phyloP scores from a whole-genome alignment of 257 asterid species.

The Solanum bulbocastanum region DNA sequence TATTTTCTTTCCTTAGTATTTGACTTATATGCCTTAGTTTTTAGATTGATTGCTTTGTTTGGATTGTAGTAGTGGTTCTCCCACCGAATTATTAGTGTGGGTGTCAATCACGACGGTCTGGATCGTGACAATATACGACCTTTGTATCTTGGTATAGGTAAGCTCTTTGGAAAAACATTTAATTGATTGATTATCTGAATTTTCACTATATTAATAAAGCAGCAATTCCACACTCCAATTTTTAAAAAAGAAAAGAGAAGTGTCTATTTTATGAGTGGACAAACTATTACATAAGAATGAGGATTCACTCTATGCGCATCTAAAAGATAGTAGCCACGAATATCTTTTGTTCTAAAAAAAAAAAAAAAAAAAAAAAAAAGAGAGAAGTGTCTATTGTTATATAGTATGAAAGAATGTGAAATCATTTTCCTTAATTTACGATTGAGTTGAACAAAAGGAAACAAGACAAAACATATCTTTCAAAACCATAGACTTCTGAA shows the following conservation, averaged over 20 bases:
- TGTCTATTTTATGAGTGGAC: not conserved
- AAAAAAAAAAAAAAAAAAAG: no score
- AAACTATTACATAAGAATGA: not conserved
- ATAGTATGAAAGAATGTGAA: not conserved
- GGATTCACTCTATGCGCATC: not conserved
- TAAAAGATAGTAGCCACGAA: rapidly evolving
- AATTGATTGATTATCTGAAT: no score
- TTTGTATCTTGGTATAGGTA: not conserved
- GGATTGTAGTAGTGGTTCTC: no score
- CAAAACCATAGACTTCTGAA: not conserved
- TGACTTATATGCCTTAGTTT: no score
- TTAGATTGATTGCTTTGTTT: no score
- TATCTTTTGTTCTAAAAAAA: no score
- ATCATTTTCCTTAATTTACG: not conserved
- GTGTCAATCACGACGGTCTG: no score
- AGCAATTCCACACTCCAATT: not conserved
- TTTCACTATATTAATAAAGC: no score
- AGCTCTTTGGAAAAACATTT: not conserved
- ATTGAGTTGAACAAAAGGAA: not conserved
- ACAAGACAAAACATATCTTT: not conserved
- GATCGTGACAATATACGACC: no score
- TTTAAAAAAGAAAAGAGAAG: not conserved
- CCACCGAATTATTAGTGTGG: no score
- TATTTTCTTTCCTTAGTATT: no score
- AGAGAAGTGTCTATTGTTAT: not conserved